phyloP scores from a whole-genome alignment of 2,329 filamentous ascomycete genomes.

The Botryotinia convoluta region DNA sequence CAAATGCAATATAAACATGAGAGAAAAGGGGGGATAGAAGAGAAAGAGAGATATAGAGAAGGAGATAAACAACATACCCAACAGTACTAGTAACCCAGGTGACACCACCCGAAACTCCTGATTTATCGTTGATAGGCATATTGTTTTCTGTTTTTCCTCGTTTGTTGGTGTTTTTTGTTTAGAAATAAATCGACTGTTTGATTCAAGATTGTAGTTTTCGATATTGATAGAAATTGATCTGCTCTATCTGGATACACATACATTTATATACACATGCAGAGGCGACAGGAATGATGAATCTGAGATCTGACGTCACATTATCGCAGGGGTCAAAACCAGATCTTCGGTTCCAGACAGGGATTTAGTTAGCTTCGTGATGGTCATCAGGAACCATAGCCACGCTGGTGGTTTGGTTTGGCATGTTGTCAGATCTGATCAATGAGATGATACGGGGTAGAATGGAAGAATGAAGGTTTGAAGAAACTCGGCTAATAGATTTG shows the following conservation, averaged over 20 bases:
- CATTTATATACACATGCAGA: neutral
- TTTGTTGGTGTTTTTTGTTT: neutral
- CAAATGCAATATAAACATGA: neutral
- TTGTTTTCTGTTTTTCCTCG: neutral
- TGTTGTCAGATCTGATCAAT: neutral
- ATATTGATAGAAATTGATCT: neutral
- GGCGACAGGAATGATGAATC: neutral
- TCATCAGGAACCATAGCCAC: neutral
- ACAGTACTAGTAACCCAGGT: constrained; percentile 27
- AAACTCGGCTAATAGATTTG: neutral
- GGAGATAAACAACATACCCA: constrained; percentile 18
- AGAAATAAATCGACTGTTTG: neutral
- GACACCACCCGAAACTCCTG: constrained; percentile 23
- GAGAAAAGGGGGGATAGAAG: neutral
- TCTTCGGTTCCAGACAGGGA: neutral
- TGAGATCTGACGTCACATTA: neutral
- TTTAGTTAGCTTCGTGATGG: neutral
- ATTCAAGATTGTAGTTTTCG: neutral
- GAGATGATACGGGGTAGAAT: neutral
- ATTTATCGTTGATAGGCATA: constrained; percentile 21
- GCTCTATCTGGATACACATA: neutral
- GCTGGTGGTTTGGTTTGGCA: neutral
- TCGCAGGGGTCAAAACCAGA: neutral
- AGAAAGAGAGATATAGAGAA: no score
- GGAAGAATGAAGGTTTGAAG: neutral